phyloP scores from a whole-genome alignment of 1,139 yeast species.

The Suhomyces terraborum region DNA sequence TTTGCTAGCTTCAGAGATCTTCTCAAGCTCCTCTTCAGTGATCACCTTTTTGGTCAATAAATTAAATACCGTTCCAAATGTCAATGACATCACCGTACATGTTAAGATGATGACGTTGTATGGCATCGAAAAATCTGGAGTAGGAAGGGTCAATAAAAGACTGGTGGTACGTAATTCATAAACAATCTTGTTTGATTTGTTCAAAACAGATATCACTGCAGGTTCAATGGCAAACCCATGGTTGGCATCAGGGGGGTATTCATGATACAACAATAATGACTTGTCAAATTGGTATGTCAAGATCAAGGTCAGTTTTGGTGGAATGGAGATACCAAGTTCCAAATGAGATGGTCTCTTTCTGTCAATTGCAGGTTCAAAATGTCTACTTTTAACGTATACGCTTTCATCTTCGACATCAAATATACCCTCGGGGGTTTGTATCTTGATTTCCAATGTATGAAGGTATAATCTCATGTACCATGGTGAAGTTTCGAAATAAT shows the following conservation, averaged over 20 bases:
- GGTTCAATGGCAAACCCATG: constrained; percentile 97
- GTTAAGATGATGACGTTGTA: constrained; percentile 94
- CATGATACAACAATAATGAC: constrained; percentile 78
- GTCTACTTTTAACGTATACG: constrained; percentile 48
- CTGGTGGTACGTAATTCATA: constrained; percentile 83
- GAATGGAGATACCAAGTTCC: constrained; percentile 66
- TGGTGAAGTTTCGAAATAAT: constrained; percentile 82
- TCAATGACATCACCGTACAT: constrained; percentile 88
- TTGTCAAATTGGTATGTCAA: constrained; percentile 84
- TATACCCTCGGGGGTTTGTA: constrained; percentile 21
- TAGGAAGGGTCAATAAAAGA: constrained; percentile 80
- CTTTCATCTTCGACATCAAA: constrained; percentile 27
- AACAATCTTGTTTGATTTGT: constrained; percentile 18
- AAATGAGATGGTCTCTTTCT: constrained; percentile 81
- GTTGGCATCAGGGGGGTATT: constrained; percentile 98
- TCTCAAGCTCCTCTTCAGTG: constrained; percentile 74
- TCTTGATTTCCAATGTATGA: constrained; percentile 54
- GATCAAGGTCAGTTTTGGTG: constrained; percentile 62
- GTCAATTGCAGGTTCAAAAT: constrained; percentile 78
- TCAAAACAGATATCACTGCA: constrained; percentile 65
- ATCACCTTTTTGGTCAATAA: constrained; percentile 73
- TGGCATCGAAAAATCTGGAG: constrained; percentile 99
- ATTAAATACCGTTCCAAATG: constrained; percentile 86
- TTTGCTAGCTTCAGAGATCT: constrained; percentile 28
- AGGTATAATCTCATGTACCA: constrained; percentile 90